phyloP scores from a whole-genome alignment of 345 rosid species.

The Raphanus raphanistrum region DNA sequence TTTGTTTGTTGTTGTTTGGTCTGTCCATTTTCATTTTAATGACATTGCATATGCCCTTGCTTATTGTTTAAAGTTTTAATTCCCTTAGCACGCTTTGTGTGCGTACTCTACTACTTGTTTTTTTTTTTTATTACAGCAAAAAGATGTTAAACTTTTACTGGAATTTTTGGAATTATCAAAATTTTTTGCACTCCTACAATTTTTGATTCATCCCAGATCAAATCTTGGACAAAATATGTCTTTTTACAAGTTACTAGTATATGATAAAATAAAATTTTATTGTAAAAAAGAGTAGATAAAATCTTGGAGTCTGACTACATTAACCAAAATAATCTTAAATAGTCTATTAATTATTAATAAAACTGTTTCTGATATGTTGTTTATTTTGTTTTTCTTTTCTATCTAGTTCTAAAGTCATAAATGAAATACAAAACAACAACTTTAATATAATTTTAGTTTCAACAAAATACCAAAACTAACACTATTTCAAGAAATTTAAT shows the following conservation, averaged over 20 bases:
- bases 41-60: neutral
- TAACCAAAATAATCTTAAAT: neutral
- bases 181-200: neutral
- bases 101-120: slow-evolving; percentile 14
- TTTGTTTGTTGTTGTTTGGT: slow-evolving; percentile 40
- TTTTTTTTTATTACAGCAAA: neutral
- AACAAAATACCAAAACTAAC: too few species aligned
- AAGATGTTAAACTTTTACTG: slow-evolving; percentile 32
- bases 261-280: neutral
- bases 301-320: neutral
- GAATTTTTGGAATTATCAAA: slow-evolving; percentile 9
- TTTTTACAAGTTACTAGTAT: slow-evolving; percentile 5
- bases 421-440: too few species aligned
- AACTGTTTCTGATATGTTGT: neutral
- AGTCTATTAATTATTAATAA: neutral
- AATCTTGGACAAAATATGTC: slow-evolving; percentile 28
- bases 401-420: neutral
- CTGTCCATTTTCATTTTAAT: slow-evolving; percentile 35
- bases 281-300: neutral
- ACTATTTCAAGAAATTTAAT: too few species aligned
- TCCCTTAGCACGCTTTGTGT: slow-evolving; percentile 32
- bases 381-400: neutral
- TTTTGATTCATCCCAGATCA: slow-evolving; percentile 18
- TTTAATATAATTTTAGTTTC: too few species aligned
- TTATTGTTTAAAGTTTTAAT: slow-evolving; percentile 10